A percentile compares a stretch with the other conserved stretches of the same genome.
phyloP scores from a whole-genome alignment of 352 stramenopile genomes.

The Albugo candida region DNA sequence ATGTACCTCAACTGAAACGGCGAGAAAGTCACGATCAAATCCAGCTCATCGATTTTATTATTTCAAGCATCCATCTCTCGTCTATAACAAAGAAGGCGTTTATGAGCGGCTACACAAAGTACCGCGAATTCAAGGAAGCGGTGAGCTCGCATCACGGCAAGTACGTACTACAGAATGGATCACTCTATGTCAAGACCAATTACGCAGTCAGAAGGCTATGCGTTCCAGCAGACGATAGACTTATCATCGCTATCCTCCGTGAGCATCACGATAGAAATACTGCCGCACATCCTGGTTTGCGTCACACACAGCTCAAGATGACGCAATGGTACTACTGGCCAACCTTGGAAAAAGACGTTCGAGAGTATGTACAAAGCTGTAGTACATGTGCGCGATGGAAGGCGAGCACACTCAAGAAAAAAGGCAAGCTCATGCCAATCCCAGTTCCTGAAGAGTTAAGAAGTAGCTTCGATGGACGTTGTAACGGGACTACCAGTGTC shows the following conservation, averaged over 20 bases:
- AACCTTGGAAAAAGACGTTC: conserved; percentile 2
- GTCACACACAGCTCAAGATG: neutral
- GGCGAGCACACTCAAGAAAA: neutral
- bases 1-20: no score
- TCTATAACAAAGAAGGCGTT: no score
- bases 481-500: conserved; percentile 8
- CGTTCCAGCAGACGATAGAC: neutral
- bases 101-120: no score
- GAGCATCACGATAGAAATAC: conserved; percentile 1
- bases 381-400: conserved; percentile 2
- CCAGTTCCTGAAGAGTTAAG: conserved; percentile 5
- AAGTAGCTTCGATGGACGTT: conserved; percentile 5
- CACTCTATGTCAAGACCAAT: neutral
- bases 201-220: neutral
- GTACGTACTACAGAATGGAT: neutral
- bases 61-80: no score
- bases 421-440: conserved; percentile 3
- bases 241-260: neutral
- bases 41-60: no score
- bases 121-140: no score
- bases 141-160: no score
- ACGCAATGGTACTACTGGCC: conserved; percentile 7
- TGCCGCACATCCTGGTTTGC: conserved; percentile 2
- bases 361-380: conserved; percentile 4
- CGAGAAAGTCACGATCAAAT: no score